Conservation (phyloP, 176 grass and related monocot genomes). For the Aegilops tauschii region DNA sequence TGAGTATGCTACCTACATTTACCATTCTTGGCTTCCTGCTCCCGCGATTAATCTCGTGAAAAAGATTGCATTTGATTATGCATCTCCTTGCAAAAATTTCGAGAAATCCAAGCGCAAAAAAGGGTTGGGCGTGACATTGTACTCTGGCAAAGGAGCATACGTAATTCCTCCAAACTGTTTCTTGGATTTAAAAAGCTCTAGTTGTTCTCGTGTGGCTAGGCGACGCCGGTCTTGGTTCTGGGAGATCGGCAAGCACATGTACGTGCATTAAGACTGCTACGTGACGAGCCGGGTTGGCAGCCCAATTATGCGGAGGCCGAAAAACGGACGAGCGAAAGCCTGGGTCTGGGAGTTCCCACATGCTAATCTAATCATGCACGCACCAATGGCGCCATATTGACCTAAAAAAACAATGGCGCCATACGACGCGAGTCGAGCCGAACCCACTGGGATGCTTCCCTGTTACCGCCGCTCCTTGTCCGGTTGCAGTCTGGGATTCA, state of each 20-base stretch:
- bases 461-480: neutral
- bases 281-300: neutral
- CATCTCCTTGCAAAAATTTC: too few relatives aligned
- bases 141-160: too few relatives aligned
- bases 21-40: too few relatives aligned
- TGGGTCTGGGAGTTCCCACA: neutral
- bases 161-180: neutral
- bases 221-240: conserved; percentile 3
- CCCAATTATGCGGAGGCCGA: conserved; percentile 18
- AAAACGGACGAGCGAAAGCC: neutral
- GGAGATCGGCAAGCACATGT: conserved; percentile 36
- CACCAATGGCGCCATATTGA: neutral
- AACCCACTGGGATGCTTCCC: neutral
- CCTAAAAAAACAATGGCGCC: neutral
- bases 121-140: too few relatives aligned
- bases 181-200: conserved; percentile 13
- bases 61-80: neutral
- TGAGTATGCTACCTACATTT: too few relatives aligned
- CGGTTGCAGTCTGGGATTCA: conserved; percentile 18
- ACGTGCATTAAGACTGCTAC: neutral
- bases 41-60: neutral
- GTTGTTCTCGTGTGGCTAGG: neutral
- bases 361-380: conserved; percentile 24
- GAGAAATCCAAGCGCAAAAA: too few relatives aligned
- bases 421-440: neutral